Evolutionary conservation across 306 rosid genomes (phyloP), one percentile per base, ranked within the genome.

Genomic region (Canavalia ensiformis): DNA sequence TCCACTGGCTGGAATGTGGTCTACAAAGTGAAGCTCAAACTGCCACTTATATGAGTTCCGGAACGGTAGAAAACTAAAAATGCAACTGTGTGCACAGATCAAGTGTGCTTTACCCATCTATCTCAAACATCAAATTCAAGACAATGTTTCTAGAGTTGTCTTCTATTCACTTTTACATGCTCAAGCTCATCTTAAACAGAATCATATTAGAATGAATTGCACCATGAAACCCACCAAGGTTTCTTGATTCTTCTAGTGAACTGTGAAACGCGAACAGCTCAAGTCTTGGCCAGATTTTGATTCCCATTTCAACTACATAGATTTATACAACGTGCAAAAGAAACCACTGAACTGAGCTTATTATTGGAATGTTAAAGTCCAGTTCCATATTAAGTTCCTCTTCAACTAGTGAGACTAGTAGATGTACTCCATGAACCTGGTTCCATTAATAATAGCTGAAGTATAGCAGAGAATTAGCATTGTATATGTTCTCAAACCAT

Each of bases 281-380:
- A 55, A 37, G 42, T 29, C 39, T 46, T 57, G 30, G 72, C 25
- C 50, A 58, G 30, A 58, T 76, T 76, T 82, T 82, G 57, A 51
- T 59, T 76, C 54, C 44, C 52, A 33, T 70, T 70, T 83, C 68
- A 52, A 58, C 39, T 1, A 51, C 45, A 44, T 73, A 44, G 25
- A 81, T 54, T 64, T 73, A 39, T 57, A 80, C 73, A 73, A 52
- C 25, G 51, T 70, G 51, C n/a, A 13, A 54, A 37, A 8, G 60
- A 28, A 58, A 71, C 10, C 54, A 30, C 47, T 13, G 57, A 57
- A 57, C 13, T 6, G 30, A 39, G 52, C 60, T 33, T 44, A 30
- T 10, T 45, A n/a, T 55, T 69, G 50, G 31, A 33, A 68, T 33
- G 9, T 57, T 45, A n/a, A 68, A 66, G 68, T 45, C 52, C 37